A percentile compares a stretch with the other conserved stretches of the same genome.
These are phyloP conservation scores for Cercospora sojina DNA, from an alignment of 2,329 filamentous ascomycete species.

Conservation along the genomic window DNA sequence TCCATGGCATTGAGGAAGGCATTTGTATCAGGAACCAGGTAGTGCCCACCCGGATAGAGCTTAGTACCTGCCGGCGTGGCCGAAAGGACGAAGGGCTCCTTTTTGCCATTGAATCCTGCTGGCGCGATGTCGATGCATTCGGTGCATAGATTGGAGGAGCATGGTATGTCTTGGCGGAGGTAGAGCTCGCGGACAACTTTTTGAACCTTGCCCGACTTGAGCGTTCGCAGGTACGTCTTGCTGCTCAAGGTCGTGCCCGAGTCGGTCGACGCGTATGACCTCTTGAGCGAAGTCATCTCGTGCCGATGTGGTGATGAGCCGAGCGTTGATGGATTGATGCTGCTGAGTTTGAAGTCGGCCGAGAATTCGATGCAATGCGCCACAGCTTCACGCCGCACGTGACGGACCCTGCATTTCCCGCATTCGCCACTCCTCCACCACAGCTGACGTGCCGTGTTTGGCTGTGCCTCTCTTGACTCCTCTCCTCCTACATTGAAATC, in stretches of 20 bases:
- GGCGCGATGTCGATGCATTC: conserved; percentile 71
- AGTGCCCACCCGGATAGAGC: conserved; percentile 81
- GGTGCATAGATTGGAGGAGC: conserved; percentile 85
- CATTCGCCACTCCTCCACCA: conserved; percentile 4
- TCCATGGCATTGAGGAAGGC: conserved; percentile 95
- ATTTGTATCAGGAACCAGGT: conserved; percentile 94
- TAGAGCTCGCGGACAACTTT: conserved; percentile 98
- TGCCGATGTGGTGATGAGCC: not conserved
- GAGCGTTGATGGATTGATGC: not conserved
- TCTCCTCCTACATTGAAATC: conserved; percentile 2
- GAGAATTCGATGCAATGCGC: not conserved
- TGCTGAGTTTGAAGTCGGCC: not conserved
- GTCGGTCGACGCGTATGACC: conserved; percentile 56
- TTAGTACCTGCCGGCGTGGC: conserved; percentile 83
- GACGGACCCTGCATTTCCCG: conserved; percentile 9
- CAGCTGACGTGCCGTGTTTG: not conserved
- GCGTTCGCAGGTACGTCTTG: conserved; percentile 94
- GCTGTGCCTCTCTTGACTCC: not conserved
- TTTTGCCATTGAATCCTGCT: conserved; percentile 74
- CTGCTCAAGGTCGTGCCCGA: conserved; percentile 72
- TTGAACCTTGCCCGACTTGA: conserved; percentile 93
- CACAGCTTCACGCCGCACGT: not conserved
- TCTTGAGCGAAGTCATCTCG: conserved; percentile 62
- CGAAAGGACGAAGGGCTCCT: conserved; percentile 80
- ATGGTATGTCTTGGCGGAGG: conserved; percentile 92